phyloP scores from a whole-genome alignment of 768 basidiomycete species.

The Vararia minispora region DNA sequence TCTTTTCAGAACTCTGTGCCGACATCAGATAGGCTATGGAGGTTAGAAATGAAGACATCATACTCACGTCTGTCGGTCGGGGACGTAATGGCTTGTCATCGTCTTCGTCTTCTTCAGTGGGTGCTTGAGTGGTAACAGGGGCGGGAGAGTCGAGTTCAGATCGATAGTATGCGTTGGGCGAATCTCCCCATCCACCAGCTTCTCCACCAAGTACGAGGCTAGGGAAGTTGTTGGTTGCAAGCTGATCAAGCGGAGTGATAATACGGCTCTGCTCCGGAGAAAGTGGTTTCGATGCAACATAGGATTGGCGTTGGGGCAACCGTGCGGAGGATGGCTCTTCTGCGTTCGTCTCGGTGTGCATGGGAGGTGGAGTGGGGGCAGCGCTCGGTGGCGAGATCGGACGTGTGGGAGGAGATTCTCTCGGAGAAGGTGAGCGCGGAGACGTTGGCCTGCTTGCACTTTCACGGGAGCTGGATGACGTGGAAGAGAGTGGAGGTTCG shows the following conservation, averaged over 20 bases:
- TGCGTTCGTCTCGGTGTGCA: too few species aligned
- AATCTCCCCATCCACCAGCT: constrained; percentile 39
- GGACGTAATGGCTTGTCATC: constrained; percentile 21
- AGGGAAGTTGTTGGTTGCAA: constrained; percentile 22
- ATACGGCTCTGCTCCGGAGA: constrained; percentile 11
- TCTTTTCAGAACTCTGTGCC: constrained; percentile 4
- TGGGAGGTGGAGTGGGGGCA: constrained; percentile 9
- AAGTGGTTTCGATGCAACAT: neutral
- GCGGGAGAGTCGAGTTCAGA: too few species aligned
- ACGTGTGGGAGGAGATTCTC: constrained; percentile 4
- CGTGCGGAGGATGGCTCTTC: constrained; percentile 12
- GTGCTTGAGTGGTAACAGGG: too few species aligned
- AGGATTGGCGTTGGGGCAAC: constrained; percentile 12
- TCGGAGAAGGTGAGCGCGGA: constrained; percentile 5
- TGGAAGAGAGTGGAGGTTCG: constrained; percentile 9
- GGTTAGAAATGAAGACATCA: neutral
- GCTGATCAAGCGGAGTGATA: constrained; percentile 21
- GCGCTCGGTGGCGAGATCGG: constrained; percentile 1
- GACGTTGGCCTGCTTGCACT: constrained; percentile 21
- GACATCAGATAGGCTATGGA: neutral
- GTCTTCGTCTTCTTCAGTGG: constrained; percentile 19
- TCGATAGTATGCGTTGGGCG: constrained; percentile 18
- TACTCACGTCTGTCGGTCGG: constrained; percentile 17
- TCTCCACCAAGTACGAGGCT: constrained; percentile 40
- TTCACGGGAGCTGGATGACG: constrained; percentile 26